Evolutionary conservation across 306 rosid species (phyloP), one percentile per base, ranked within the genome.

Genomic region (Rosa chinensis): DNA sequence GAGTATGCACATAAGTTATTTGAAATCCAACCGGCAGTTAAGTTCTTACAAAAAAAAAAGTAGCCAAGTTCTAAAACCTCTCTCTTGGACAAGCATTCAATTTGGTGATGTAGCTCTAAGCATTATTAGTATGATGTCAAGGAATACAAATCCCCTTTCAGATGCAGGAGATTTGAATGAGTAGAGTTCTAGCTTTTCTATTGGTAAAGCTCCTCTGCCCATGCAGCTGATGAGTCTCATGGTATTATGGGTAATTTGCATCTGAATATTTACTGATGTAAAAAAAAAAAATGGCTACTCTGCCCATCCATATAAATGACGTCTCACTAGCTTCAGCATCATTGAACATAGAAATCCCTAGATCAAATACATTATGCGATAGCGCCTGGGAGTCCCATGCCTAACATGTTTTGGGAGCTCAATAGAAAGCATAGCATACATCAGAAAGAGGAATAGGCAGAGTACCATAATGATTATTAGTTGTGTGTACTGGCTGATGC

Each of bases 181-280:
- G 45, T 47, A 63, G 62, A 32, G 69, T 58, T 42, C 40, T 75
- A 75, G 69, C 66, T 32, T 75, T 56, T 74, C 23, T 21, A 20
- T 21, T 17, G 59, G 78, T 44, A 28, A 23, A 42, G 28, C 45
- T 58, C 58, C 78, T 7, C 13, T 37, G 11, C 48, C 32, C 77
- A 73, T 32, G 37, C 37, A 32, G 37, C 37, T 32, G 37, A 32
- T 32, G 3, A 32, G 37, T 2, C 37, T 32, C 37, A 32, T 32
- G 37, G 3, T 32, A 32, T 32, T 32, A 32, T 32, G 37, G 37
- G 37, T 32, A 32, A 32, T 32, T 32, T 32, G 37, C 37, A 2
- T 32, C 37, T 32, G 37, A 32, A 32, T 2, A 32, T 32, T 32
- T 32, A 32, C 2, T 2, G 37, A 32, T 32, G 37, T 32, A 32